Base-by-base conservation (phyloP, 306 rosid species). In the Quercus aquifolioides region DNA sequence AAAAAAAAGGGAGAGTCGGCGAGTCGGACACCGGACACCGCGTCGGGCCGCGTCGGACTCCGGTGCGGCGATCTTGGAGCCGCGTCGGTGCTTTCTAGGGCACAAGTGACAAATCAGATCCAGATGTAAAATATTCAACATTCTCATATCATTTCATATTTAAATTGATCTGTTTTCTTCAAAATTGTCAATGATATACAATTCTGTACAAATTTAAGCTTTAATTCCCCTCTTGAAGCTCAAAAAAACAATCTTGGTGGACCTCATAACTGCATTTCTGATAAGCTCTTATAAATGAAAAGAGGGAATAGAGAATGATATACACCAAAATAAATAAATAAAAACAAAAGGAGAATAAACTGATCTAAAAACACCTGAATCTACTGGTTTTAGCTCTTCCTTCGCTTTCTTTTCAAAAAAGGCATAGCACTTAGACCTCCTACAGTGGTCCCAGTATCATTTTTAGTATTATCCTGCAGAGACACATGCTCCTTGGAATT, bases 401-500 rank as follows among this genome's bases (percentile, higher is more conserved):
- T 78, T 51, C 84, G 85, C 74, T 86, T 90, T 73, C 76, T 94
- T 84, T 83, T 92, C 77, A 92, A 76, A 77, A 80, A 84, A n/a
- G 99, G 97, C 89, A 94, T 92, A 33, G 92, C 91, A 12, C 87
- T 85, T 33, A 94, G 83, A 76, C 86, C 88, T 52, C 80, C 84
- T 0, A 33, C 65, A 14, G 78, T 68, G 55, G 31, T 71, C 26
- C 69, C 83, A 79, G 59, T 57, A 75, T 55, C 26, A 46, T 76
- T 84, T 20, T 38, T 64, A 28, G 69, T 71, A 71, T 84, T 79
- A 81, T 84, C 87, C 63, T 41, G 82, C 74, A 28, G 58, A 20
- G 31, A 68, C 74, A n/a, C 79, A 63, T 35, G 73, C 15, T 20
- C 73, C 59, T 75, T 78, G 52, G 84, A 69, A 55, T 73, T 83